Conservation (phyloP, 768 basidiomycete genomes). For the Tremella fuciformis region DNA sequence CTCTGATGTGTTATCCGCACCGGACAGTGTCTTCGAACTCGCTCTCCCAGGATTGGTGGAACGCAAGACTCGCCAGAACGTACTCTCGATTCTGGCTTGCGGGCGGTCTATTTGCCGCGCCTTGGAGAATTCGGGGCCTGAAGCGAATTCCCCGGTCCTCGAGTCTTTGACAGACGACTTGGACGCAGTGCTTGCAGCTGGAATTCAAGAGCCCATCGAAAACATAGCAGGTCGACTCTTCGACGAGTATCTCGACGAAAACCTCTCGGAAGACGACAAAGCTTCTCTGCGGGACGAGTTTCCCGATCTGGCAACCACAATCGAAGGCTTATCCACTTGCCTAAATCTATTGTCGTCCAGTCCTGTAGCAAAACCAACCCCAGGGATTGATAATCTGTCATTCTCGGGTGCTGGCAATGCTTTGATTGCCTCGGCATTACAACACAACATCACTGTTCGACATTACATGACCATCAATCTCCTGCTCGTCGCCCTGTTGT, state of each 20-base stretch:
- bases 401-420: conserved; percentile 36
- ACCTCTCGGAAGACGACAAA: conserved; percentile 30
- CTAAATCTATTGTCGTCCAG: conserved; percentile 23
- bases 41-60: conserved; percentile 26
- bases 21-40: conserved; percentile 21
- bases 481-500: conserved; percentile 34
- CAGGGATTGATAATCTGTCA: conserved; percentile 2
- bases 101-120: conserved; percentile 20
- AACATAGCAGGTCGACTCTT: conserved; percentile 16
- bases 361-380: neutral
- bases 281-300: conserved; percentile 21
- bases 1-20: neutral
- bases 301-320: conserved; percentile 18
- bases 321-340: conserved; percentile 14
- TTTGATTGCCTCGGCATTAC: conserved; percentile 31
- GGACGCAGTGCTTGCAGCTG: conserved; percentile 10
- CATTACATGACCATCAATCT: conserved; percentile 29
- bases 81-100: conserved; percentile 20
- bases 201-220: conserved; percentile 20
- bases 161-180: conserved; percentile 20
- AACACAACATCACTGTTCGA: conserved; percentile 22
- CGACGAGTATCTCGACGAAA: conserved; percentile 34
- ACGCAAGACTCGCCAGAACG: conserved; percentile 19
- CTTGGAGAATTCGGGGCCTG: conserved; percentile 15
- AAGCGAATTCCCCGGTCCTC: conserved; percentile 22